Base-by-base conservation (phyloP, 2,329 filamentous ascomycete species). In the Pseudogymnoascus sp. region DNA sequence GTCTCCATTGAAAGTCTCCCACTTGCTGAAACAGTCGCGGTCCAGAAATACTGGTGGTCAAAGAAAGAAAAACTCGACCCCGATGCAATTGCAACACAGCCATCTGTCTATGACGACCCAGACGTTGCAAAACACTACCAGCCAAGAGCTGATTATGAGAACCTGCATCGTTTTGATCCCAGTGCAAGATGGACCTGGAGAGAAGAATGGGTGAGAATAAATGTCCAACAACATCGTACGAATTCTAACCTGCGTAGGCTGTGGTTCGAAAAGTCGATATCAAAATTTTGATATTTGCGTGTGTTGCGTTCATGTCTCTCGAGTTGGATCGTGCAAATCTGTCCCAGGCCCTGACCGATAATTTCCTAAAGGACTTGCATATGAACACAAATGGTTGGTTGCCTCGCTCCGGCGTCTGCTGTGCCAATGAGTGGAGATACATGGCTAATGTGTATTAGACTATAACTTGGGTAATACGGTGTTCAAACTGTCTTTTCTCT, bases 291-390 rank as follows among this genome's bases (percentile, higher is more conserved):
- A 37, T 71, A 28, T 72, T 71, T 60, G 68, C 65, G 30, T 76
- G 75, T 65, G 62, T 85, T 32, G 85, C 84, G 69, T 86, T 86
- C 69, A 84, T 85, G 65, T 80, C 79, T 1, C 75, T 87, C 5
- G 80, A 87, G 64, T 74, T 86, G 25, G 83, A 87, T 70, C 75
- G 84, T 20, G 78, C 79, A 28, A 87, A 87, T 66, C 75, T 87
- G 11, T 64, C 65, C 2, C 83, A 84, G 68, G 85, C 83, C 7
- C 72, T 84, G 14, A 82, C 81, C 0, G 83, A 86, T 69, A 85
- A 84, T 62, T 79, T 88, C 72, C 72, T 88, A 4, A 74, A 71
- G 64, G 85, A 84, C 58, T 69, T 79, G n/a, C 67, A 70, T 1
- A 65, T 79, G 79, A 76, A 59, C 72, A 74, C 65, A 0, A 73